phyloP scores from a whole-genome alignment of 1,139 yeast genomes.

The Kodamaea arcana region DNA sequence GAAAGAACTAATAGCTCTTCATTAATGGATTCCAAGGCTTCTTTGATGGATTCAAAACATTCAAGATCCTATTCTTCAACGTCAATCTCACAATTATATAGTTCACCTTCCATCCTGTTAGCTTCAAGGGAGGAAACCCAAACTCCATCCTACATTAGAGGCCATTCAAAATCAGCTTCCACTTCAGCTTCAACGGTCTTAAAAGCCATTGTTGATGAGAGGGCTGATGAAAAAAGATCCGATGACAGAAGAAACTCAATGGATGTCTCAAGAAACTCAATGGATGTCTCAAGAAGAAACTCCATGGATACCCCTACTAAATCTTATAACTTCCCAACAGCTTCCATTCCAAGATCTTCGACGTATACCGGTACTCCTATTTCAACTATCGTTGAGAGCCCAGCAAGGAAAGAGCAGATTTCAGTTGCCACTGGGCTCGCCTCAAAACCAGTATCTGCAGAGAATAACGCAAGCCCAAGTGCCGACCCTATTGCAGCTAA shows the following conservation, averaged over 20 bases:
- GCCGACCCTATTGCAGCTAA: conserved; percentile 11
- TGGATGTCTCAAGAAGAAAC: conserved; percentile 15
- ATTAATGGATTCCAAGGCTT: conserved; percentile 18
- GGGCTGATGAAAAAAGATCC: conserved; percentile 24
- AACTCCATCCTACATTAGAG: conserved; percentile 22
- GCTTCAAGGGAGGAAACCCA: conserved; percentile 22
- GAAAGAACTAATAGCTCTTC: conserved; percentile 41
- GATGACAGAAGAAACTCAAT: conserved; percentile 11
- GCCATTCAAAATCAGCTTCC: conserved; percentile 35
- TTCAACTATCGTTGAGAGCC: conserved; percentile 47
- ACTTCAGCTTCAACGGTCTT: conserved; percentile 58
- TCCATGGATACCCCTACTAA: conserved; percentile 5
- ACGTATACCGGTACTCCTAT: conserved; percentile 40
- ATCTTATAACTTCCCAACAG: conserved; percentile 15
- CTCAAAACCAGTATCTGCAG: conserved; percentile 5
- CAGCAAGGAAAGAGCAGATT: conserved; percentile 29
- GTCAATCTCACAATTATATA: conserved; percentile 37
- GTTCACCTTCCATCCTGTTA: conserved; percentile 50
- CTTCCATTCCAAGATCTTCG: conserved; percentile 33
- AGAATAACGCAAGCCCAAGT: no score
- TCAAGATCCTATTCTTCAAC: conserved; percentile 45
- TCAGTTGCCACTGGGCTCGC: no score
- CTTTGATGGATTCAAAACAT: conserved; percentile 16
- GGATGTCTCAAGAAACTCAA: conserved; percentile 5
- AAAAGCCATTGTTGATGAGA: conserved; percentile 62